These are phyloP conservation scores for Daedaleopsis nitida DNA, from an alignment of 768 basidiomycete genomes.

Conservation along the genomic window DNA sequence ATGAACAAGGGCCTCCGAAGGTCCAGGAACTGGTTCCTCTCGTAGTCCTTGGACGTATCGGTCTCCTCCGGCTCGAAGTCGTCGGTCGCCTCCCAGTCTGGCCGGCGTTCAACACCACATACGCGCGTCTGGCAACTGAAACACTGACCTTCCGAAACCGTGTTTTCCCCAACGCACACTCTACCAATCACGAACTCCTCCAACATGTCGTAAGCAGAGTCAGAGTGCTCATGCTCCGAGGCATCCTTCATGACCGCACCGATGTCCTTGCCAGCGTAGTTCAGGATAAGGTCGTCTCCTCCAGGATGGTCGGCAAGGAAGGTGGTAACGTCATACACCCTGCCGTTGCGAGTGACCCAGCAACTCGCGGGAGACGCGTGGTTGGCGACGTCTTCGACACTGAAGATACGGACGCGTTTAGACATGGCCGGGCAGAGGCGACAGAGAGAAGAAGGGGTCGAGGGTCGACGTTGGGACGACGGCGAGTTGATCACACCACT, in stretches of 20 bases:
- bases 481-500: conserved; percentile 12
- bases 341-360: conserved; percentile 80
- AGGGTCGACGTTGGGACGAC: not conserved
- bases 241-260: conserved; percentile 78
- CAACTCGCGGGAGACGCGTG: conserved; percentile 67
- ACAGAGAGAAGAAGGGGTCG: conserved; percentile 10
- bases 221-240: conserved; percentile 85
- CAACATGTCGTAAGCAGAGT: conserved; percentile 90
- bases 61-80: conserved; percentile 94
- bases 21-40: conserved; percentile 91
- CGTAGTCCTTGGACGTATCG: conserved; percentile 76
- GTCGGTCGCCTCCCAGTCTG: conserved; percentile 89
- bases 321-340: conserved; percentile 86
- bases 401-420: conserved; percentile 68
- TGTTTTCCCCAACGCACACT: conserved; percentile 71
- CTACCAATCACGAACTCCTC: conserved; percentile 86
- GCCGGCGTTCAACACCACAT: conserved; percentile 9
- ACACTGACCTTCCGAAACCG: conserved; percentile 75
- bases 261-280: conserved; percentile 84
- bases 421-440: conserved; percentile 47
- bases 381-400: conserved; percentile 67
- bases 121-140: conserved; percentile 3
- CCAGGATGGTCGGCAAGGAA: conserved; percentile 93
- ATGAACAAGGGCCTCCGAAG: conserved; percentile 78
- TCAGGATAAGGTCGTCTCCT: conserved; percentile 87